Percentiles rank a stretch among this genome's conserved stretches.
These are phyloP conservation scores for Carex cristatella DNA, from an alignment of 176 grass and related monocot genomes.

Conservation along the genomic window DNA sequence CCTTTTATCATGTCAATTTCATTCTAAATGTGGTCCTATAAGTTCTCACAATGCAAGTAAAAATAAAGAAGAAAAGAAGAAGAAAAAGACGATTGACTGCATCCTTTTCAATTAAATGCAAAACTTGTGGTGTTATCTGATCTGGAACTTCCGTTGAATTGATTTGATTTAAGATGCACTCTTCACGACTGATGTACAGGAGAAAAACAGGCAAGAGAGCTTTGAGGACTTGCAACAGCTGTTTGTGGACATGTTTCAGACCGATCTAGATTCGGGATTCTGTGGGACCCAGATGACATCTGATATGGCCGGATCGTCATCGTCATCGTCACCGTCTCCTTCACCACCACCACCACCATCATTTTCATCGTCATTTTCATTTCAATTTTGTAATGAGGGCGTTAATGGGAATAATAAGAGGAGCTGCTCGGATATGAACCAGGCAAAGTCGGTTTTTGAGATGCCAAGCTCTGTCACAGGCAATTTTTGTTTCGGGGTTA, in stretches of 20 bases:
- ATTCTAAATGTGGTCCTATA: neutral
- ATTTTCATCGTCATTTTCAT: constrained; percentile 24
- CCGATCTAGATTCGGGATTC: constrained; percentile 57
- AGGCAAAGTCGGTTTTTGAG: constrained; percentile 35
- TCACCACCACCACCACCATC: constrained; percentile 24
- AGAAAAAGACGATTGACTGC: neutral
- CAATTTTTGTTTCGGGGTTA: constrained; percentile 82
- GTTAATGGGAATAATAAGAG: constrained; percentile 50
- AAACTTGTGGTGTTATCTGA: constrained; percentile 17
- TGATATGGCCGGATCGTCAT: constrained; percentile 23
- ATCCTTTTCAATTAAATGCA: neutral
- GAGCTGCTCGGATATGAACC: constrained; percentile 53
- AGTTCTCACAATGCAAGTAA: neutral
- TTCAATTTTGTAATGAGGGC: constrained; percentile 18
- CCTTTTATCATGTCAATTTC: neutral
- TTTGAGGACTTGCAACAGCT: constrained; percentile 84
- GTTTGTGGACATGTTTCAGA: constrained; percentile 86
- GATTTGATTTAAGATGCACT: constrained; percentile 28
- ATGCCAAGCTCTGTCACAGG: constrained; percentile 5
- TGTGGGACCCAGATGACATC: constrained; percentile 29
- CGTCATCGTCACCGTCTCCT: constrained; percentile 30
- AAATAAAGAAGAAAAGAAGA: too few species aligned
- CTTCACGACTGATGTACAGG: constrained; percentile 42
- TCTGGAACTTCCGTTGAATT: constrained; percentile 9
- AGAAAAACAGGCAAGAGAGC: constrained; percentile 50